Base-by-base conservation (phyloP, 768 basidiomycete genomes). In the Amanita jacksonii region DNA sequence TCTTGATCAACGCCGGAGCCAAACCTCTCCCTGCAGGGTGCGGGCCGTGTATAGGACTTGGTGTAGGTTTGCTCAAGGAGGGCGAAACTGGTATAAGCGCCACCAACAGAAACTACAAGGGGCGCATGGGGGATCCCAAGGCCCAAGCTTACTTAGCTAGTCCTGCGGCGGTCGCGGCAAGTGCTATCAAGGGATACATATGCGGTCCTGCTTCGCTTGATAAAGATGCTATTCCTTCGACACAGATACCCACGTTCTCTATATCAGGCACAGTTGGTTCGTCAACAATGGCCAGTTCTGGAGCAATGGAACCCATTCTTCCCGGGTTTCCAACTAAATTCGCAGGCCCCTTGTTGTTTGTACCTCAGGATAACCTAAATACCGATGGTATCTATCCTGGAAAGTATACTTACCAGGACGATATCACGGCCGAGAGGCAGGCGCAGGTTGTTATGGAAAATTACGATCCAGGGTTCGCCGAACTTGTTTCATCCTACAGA, bases 381-480 rank as follows among this genome's bases (percentile, higher is more conserved):
- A 99, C 96, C 1, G 96, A 99, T 56, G 96, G 87, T 1, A 90
- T 99, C 55, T 99, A 99, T 66, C 96, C 96, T 1, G 94, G 94
- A 15, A 98, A 96, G 63, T 98, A 96, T 63, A 99, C 94, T 5
- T 99, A 99, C 63, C 92, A 96, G 63, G 96, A 99, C 60, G 96
- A 97, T 56, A 96, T 99, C 60, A 97, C 94, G 1, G 89, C 91
- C 27, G 84, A 81, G 49, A 77, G 81, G 22, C 96, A 98, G 61
- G 93, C 91, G 2, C 79, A 96, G 55, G 85, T 98, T 16, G 94
- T 97, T 31, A 97, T 98, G 93, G 94, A 99, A 67, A 99, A 98
- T 68, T 98, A 99, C 62, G 94, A 99, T 55, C 82, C 89, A 0
- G 63, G 71, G 0, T 98, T 98, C 60, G 86, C 94, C 9, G 41